A percentile compares a stretch with the other conserved stretches of the same genome.
phyloP scores from a whole-genome alignment of 2,329 filamentous ascomycete genomes.

The Colletotrichum sp. region DNA sequence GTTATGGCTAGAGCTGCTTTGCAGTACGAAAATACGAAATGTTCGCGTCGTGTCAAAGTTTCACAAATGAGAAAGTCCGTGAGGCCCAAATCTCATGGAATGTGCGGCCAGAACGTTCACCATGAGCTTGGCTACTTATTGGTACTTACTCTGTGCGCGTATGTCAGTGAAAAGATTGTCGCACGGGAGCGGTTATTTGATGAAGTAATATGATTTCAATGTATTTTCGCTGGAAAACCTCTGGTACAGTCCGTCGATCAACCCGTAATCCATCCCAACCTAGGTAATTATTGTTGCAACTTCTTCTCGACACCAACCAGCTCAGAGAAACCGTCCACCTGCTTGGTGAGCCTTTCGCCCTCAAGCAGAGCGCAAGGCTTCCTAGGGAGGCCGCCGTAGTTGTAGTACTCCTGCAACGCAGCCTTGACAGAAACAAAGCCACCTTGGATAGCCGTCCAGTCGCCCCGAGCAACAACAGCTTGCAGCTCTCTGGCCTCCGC shows the following conservation, averaged over 20 bases:
- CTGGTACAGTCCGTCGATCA: neutral
- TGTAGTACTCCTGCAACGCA: constrained; percentile 63
- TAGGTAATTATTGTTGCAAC: neutral
- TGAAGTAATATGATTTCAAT: neutral
- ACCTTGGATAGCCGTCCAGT: constrained; percentile 72
- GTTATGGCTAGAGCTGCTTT: neutral
- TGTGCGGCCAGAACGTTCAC: neutral
- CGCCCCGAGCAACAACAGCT: constrained; percentile 66
- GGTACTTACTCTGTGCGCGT: neutral
- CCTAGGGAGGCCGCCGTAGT: constrained; percentile 66
- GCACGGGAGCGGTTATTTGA: neutral
- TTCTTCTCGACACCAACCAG: constrained; percentile 28
- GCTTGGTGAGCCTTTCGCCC: constrained; percentile 26
- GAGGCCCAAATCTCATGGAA: neutral
- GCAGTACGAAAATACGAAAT: neutral
- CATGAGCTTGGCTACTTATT: neutral
- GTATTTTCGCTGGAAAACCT: neutral
- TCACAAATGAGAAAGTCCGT: neutral
- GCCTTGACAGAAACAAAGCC: constrained; percentile 74
- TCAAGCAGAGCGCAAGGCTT: constrained; percentile 46
- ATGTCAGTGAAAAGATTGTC: neutral
- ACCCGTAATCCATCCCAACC: neutral
- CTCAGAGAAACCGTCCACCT: constrained; percentile 31
- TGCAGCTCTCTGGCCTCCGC: constrained; percentile 68
- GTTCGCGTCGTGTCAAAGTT: neutral